phyloP scores from a whole-genome alignment of 208 protist species.

The Entamoeba histolytica region DNA sequence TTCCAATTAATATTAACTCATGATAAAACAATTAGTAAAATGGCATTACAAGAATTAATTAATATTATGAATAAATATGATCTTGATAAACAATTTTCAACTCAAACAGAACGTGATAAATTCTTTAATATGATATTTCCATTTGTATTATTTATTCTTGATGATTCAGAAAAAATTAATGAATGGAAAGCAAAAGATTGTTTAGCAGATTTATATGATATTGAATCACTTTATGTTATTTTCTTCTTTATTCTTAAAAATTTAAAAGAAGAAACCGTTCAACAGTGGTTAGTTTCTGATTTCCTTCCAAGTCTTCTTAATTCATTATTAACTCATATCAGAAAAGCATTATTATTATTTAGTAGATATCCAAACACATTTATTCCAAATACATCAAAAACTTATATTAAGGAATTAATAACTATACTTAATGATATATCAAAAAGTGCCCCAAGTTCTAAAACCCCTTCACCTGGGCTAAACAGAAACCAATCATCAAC shows the following conservation, averaged over 20 bases:
- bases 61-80: not conserved
- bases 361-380: not conserved
- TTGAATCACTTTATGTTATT: not conserved
- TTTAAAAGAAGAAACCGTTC: not conserved
- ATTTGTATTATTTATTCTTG: not conserved
- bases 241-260: not conserved
- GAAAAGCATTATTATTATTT: not conserved
- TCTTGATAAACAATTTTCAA: not conserved
- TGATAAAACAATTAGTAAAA: not conserved
- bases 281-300: not conserved
- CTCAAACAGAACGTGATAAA: not conserved
- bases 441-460: not conserved
- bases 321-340: not conserved
- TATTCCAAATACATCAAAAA: not conserved
- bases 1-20: not conserved
- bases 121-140: not conserved
- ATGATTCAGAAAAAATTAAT: not conserved
- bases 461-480: not conserved
- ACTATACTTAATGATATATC: not conserved
- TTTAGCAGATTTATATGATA: not conserved
- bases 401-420: not conserved
- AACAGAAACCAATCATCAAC: not conserved
- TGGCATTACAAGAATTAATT: not conserved
- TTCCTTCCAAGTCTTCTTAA: not conserved
- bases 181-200: not conserved